Evolutionary conservation across 148 eudicot genomes (phyloP).

Genomic region (Euryodendron excelsum): DNA sequence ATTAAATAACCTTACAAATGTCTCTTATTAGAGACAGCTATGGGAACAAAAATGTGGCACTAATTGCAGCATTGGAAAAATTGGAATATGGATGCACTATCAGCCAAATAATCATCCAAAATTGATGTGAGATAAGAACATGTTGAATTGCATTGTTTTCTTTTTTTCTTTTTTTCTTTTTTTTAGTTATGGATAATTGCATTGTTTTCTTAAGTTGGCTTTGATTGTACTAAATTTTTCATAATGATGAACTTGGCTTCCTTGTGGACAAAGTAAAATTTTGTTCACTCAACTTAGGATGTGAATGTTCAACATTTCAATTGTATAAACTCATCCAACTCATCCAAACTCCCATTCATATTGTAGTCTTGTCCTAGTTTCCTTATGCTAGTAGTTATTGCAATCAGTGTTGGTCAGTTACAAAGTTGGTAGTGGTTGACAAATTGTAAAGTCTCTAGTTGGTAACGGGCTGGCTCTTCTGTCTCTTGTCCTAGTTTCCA

Average conservation of each 20-base stretch:
- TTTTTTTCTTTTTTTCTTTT: background rate
- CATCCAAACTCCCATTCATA: background rate
- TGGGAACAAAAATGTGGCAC: background rate
- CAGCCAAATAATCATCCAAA: background rate
- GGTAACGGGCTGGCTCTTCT: background rate
- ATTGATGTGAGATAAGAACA: background rate
- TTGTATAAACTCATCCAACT: too few species aligned
- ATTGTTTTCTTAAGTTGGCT: too few species aligned
- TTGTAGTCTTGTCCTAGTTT: background rate
- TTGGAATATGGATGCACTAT: background rate
- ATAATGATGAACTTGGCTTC: background rate
- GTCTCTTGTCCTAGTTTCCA: too few species aligned
- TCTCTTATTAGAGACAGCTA: too few species aligned
- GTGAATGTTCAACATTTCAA: too few species aligned
- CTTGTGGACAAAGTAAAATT: background rate
- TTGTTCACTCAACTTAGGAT: background rate
- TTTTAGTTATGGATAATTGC: background rate
- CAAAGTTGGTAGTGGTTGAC: conserved; percentile 7
- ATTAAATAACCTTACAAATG: too few species aligned
- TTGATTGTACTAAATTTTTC: background rate
- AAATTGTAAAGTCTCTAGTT: background rate
- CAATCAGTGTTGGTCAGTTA: background rate
- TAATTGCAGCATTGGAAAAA: too few species aligned
- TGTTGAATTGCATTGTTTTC: too few species aligned
- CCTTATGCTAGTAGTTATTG: background rate